Evolutionary conservation across 177 flowering plant genomes (phyloP), one percentile per base, ranked within the genome.

Genomic region (Vitis hybrid): DNA sequence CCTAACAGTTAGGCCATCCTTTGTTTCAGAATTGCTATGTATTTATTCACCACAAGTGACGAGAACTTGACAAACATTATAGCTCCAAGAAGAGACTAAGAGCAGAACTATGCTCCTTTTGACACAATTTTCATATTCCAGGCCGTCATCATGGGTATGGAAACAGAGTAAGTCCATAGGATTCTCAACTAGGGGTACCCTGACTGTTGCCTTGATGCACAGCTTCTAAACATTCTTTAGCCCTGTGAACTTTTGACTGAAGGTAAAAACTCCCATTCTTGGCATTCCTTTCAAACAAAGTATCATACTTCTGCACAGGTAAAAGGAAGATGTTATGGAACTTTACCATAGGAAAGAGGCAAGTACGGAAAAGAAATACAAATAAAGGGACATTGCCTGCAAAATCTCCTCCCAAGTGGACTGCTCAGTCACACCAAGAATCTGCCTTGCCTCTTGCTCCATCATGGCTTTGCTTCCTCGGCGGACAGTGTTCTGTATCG

Each of bases 381-480:
- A 39, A 7, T 15, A 14, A 10, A 52, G 23, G 9, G 51, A 21
- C 11, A 64, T 45, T 49, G n/a, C 77, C 77, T 69, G 45, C 69
- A 71, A 12, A 13, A 75, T 63, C 68, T 75, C 78, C 23, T 75
- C 78, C 78, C 74, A 75, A n/a, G 72, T 4, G 2, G 74, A 50
- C 14, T 58, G 51, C 19, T 71, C 72, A 19, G 72, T 21, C 0
- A 76, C 72, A 49, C 79, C 79, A 18, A 76, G 79, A 68, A 76
- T 67, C 69, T 76, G 72, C 60, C 79, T 66, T 3, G 79, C 79
- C 60, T 76, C 79, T 59, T 65, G 64, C 50, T 71, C 79, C 3
- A 68, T 66, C 74, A 76, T 76, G 34, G 26, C 69, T 63, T 76
- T 76, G 68, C 72, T 54, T 58, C 60, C 79, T 58, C 65, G 63